Evolutionary conservation across 495 filamentous ascomycete genomes (phyloP), one percentile per base, ranked within the genome.

Genomic region (Trichocladium antarcticum): DNA sequence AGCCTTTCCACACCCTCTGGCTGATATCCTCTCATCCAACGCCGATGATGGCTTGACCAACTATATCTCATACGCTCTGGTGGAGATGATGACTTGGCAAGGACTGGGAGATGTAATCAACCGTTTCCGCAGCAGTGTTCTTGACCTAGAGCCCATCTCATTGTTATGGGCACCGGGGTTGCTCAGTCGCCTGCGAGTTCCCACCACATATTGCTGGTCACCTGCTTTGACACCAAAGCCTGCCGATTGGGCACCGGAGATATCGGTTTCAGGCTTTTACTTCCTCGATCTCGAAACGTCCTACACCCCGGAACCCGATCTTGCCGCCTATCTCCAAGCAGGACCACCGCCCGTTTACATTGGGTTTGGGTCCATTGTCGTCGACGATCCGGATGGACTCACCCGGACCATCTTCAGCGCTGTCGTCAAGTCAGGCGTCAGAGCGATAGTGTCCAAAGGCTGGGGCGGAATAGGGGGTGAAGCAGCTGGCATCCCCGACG

Each of bases 351-450:
- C 87, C 0, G 74, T 89, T 0, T 90, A 90, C 51, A 84, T 89
- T 49, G 85, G 85, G 0, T 89, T 90, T 55, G 85, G 85, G 0
- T 86, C 81, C 7, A 90, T 90, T 38, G 84, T 89, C 0, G 81
- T 89, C 0, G 82, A 87, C 46, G 77, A 90, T 49, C 83, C 82
- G 0, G 69, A 81, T 50, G 73, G 59, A 1, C 67, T 90, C 54
- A 89, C 84, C 0, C 69, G 67, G 27, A 70, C 74, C 24, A 80
- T 90, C 3, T 83, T 87, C 31, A 76, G 84, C 20, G 85, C 83
- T 1, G 72, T 89, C 5, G 63, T 74, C 38, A 68, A 69, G 24
- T 70, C 76, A 1, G 84, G 84, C 2, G 78, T 84, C 14, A 75
- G 87, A 17, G 86, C 84, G 3, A 63, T 93, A 0, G 75, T 93